A percentile compares a stretch with the other conserved stretches of the same genome.
phyloP scores from a whole-genome alignment of 225 moss, liverwort and hornwort species.

The Marchantia polymorpha region DNA sequence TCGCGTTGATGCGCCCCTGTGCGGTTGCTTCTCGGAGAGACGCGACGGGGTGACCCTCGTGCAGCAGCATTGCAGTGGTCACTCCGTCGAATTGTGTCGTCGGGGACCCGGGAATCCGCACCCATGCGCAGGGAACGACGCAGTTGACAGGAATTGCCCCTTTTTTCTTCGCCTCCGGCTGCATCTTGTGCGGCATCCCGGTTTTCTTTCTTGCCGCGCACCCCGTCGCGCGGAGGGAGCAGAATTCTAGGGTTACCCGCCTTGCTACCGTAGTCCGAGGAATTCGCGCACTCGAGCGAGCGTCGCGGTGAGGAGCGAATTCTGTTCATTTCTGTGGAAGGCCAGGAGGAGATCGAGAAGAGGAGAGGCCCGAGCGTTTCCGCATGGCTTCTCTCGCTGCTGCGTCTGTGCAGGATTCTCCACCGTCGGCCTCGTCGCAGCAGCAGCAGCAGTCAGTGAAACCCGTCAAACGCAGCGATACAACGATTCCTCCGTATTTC shows the following conservation, averaged over 20 bases:
- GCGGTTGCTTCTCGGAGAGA: not conserved
- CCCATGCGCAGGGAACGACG: not conserved
- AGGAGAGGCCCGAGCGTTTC: not conserved
- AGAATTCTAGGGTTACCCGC: constrained; percentile 12
- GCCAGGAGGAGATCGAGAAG: not conserved
- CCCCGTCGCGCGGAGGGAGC: no score
- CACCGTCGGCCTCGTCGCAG: constrained; percentile 7
- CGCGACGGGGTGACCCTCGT: not conserved
- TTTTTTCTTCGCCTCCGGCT: not conserved
- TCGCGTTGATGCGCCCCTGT: not conserved
- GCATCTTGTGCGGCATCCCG: not conserved
- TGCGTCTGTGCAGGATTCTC: constrained; percentile 8
- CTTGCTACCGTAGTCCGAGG: not conserved
- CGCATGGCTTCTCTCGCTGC: constrained; percentile 15
- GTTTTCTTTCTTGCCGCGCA: constrained; percentile 3
- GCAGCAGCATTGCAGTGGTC: constrained; percentile 9
- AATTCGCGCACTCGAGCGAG: not conserved
- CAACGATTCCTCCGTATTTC: constrained; percentile 70
- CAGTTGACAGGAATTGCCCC: not conserved
- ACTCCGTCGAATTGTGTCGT: not conserved
- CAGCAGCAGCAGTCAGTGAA: constrained; percentile 14
- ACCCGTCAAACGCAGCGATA: constrained; percentile 25
- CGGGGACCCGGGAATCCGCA: not conserved
- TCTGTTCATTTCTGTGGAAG: not conserved
- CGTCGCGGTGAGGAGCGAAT: not conserved